A percentile compares a stretch with the other conserved stretches of the same genome.
Conservation (phyloP, 306 rosid species). For the Inga oerstediana region DNA sequence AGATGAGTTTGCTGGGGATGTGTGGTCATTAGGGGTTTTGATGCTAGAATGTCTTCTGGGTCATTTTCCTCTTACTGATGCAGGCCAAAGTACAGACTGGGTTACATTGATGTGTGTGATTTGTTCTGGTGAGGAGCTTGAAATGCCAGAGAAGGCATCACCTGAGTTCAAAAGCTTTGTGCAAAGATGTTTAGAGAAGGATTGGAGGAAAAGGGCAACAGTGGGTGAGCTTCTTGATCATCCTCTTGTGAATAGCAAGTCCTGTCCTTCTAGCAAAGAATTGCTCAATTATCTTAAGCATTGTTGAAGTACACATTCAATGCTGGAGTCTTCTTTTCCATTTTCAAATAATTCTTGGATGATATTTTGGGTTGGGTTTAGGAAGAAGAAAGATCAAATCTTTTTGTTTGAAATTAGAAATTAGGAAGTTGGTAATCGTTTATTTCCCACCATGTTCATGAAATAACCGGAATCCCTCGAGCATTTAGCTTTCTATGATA, state of each 20-base stretch:
- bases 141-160: conserved; percentile 57
- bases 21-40: conserved; percentile 69
- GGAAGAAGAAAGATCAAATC: not conserved
- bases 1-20: conserved; percentile 62
- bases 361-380: not conserved
- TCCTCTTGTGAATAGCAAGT: conserved; percentile 45
- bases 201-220: conserved; percentile 72
- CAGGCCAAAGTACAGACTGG: conserved; percentile 62
- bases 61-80: conserved; percentile 51
- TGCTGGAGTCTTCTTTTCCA: not conserved
- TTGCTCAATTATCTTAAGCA: conserved; percentile 29
- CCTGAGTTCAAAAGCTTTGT: conserved; percentile 52
- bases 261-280: conserved; percentile 14
- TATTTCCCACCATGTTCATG: not conserved
- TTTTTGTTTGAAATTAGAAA: not conserved
- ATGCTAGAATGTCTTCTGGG: conserved; percentile 60
- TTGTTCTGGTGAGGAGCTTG: conserved; percentile 54
- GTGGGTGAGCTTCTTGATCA: conserved; percentile 61
- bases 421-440: not conserved
- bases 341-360: not conserved
- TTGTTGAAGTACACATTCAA: not conserved
- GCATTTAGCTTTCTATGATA: not conserved
- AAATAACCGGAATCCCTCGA: not conserved
- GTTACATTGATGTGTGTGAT: conserved; percentile 62
- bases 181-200: conserved; percentile 66